Percentiles rank a stretch among this genome's conserved stretches.
Evolutionary conservation across 2,329 filamentous ascomycete genomes (phyloP).

Genomic region (Aureobasidium subglaciale): DNA sequence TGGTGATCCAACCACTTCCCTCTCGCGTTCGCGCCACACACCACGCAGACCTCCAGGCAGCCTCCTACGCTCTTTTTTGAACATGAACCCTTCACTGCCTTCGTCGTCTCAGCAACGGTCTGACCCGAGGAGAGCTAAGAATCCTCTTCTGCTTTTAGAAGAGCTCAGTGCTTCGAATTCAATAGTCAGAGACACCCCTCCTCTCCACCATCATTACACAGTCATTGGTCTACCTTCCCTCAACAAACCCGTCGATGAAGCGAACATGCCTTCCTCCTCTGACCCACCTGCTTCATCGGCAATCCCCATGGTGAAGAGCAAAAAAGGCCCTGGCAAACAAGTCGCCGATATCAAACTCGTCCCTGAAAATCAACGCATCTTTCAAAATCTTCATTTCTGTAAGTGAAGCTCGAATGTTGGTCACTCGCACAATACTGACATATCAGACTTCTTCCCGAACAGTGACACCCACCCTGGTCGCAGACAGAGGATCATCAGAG

Average conservation of each 20-base stretch:
- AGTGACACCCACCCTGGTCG: slow-evolving; percentile 63
- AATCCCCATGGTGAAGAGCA: slow-evolving; percentile 5
- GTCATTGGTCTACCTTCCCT: neutral
- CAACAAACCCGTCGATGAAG: neutral
- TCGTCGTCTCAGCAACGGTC: neutral
- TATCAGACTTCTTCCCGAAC: slow-evolving; percentile 67
- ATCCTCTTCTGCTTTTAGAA: neutral
- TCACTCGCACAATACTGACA: neutral
- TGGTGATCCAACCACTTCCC: slow-evolving; percentile 10
- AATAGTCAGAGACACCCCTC: slow-evolving; percentile 9
- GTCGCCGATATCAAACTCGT: slow-evolving; percentile 18
- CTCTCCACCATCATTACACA: slow-evolving; percentile 15
- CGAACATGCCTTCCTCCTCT: slow-evolving; percentile 18
- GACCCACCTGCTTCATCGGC: slow-evolving; percentile 12
- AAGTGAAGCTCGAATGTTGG: neutral
- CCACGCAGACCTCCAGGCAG: slow-evolving; percentile 1
- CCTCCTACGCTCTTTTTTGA: slow-evolving; percentile 23
- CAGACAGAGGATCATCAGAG: slow-evolving; percentile 64
- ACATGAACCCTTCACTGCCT: neutral
- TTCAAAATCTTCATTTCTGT: slow-evolving; percentile 27
- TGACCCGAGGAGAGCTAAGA: neutral
- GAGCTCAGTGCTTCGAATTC: slow-evolving; percentile 1
- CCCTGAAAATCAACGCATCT: slow-evolving; percentile 25
- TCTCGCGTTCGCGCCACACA: slow-evolving; percentile 4
- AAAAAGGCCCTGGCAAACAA: slow-evolving; percentile 8